A percentile compares a stretch with the other conserved stretches of the same genome.
Evolutionary conservation across 2,329 filamentous ascomycete genomes (phyloP).

Genomic region (Amauroascus verrucosus): DNA sequence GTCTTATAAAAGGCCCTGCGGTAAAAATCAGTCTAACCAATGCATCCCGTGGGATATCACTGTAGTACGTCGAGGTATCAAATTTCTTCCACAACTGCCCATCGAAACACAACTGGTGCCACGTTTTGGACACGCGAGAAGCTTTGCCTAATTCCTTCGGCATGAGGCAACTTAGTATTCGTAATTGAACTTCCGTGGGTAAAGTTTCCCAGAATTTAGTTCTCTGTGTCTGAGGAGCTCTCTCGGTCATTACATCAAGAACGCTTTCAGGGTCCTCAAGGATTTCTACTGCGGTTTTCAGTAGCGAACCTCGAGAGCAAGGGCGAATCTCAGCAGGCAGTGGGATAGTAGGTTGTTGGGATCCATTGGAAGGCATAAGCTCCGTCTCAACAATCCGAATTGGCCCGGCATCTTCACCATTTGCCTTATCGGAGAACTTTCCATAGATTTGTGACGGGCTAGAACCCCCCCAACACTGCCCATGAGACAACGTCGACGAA

Average conservation of each 20-base stretch:
- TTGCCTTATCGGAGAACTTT: slow-evolving; percentile 21
- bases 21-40: slow-evolving; percentile 74
- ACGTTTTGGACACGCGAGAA: slow-evolving; percentile 66
- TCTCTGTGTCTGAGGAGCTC: slow-evolving; percentile 24
- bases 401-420: slow-evolving; percentile 46
- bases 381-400: slow-evolving; percentile 46
- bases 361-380: slow-evolving; percentile 27
- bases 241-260: slow-evolving; percentile 7
- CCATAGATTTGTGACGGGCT: slow-evolving; percentile 48
- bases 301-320: slow-evolving; percentile 26
- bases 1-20: slow-evolving; percentile 80
- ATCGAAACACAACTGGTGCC: slow-evolving; percentile 79
- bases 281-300: slow-evolving; percentile 20
- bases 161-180: slow-evolving; percentile 63
- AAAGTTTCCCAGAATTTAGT: slow-evolving; percentile 69
- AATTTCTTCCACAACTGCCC: slow-evolving; percentile 85
- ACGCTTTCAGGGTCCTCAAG: slow-evolving; percentile 29
- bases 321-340: slow-evolving; percentile 55
- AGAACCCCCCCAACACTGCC: slow-evolving; percentile 45
- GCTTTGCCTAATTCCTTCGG: slow-evolving; percentile 72
- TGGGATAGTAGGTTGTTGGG: slow-evolving; percentile 44
- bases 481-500: slow-evolving; percentile 44
- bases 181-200: slow-evolving; percentile 70
- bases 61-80: slow-evolving; percentile 78
- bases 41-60: slow-evolving; percentile 71